These are phyloP conservation scores for Amauroascus niger DNA, from an alignment of 2,329 filamentous ascomycete species.

Conservation along the genomic window DNA sequence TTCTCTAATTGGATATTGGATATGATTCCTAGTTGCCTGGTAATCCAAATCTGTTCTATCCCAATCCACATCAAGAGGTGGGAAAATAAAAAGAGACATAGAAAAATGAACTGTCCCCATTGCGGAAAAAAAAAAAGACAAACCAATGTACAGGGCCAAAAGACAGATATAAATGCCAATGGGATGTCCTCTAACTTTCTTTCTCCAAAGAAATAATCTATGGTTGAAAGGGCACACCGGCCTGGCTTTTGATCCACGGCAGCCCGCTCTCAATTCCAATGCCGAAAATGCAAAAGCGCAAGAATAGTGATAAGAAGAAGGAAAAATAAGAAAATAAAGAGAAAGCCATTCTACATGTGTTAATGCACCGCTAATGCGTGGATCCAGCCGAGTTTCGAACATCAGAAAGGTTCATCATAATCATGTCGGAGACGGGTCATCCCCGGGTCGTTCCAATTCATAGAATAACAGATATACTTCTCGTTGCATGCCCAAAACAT, in stretches of 20 bases:
- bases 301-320: background rate
- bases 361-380: background rate
- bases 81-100: background rate
- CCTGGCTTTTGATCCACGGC: background rate
- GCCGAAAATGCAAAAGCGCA: background rate
- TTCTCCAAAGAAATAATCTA: background rate
- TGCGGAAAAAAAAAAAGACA: background rate
- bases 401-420: background rate
- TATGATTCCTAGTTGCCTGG: background rate
- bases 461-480: constrained; percentile 97
- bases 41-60: background rate
- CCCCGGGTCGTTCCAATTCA: constrained; percentile 56
- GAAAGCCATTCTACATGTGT: background rate
- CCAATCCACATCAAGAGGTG: background rate
- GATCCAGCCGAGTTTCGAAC: background rate
- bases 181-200: background rate
- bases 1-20: background rate
- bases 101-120: background rate
- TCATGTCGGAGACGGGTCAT: constrained; percentile 19
- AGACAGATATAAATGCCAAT: background rate
- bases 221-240: background rate
- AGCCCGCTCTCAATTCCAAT: background rate
- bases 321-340: background rate
- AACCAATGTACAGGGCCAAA: background rate
- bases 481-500: constrained; percentile 85